A percentile compares a stretch with the other conserved stretches of the same genome.
Conservation (phyloP, 768 basidiomycete species). For the Podaxis sp. region DNA sequence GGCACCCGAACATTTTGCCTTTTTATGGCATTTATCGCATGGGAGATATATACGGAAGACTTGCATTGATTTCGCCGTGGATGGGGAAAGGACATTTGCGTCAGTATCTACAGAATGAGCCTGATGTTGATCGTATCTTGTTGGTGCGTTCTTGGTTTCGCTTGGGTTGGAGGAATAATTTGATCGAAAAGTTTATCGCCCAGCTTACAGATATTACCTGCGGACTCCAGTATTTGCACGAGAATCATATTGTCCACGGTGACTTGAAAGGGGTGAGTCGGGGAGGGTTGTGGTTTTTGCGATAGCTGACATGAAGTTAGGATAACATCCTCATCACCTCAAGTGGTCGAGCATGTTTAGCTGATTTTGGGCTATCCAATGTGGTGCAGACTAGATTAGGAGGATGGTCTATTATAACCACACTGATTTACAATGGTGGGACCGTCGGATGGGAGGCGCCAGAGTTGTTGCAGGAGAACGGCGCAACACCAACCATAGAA, state of each 20-base stretch:
- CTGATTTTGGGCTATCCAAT: conserved; percentile 24
- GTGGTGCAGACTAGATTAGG: conserved; percentile 4
- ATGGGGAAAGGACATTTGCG: conserved; percentile 18
- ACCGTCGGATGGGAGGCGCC: conserved; percentile 18
- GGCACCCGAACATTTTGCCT: conserved; percentile 16
- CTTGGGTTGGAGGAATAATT: neutral
- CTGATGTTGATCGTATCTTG: conserved; percentile 1
- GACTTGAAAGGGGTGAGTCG: conserved; percentile 24
- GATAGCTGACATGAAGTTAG: conserved; percentile 6
- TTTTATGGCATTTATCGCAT: conserved; percentile 19
- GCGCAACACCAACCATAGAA: neutral
- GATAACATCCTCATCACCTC: conserved; percentile 21
- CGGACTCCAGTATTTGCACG: conserved; percentile 23
- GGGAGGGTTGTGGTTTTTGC: neutral
- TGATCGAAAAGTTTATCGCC: neutral
- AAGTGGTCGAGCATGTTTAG: conserved; percentile 21
- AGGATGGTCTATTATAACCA: conserved; percentile 17
- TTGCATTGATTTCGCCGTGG: conserved; percentile 19
- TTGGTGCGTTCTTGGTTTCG: conserved; percentile 3
- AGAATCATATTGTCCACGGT: conserved; percentile 19
- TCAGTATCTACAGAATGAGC: conserved; percentile 8
- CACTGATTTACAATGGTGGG: conserved; percentile 6
- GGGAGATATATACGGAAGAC: conserved; percentile 4
- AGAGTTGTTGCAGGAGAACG: conserved; percentile 12
- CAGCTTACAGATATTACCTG: conserved; percentile 16